Evolutionary conservation across 305 asterid genomes (phyloP).

Genomic region (Solanum hybrid): DNA sequence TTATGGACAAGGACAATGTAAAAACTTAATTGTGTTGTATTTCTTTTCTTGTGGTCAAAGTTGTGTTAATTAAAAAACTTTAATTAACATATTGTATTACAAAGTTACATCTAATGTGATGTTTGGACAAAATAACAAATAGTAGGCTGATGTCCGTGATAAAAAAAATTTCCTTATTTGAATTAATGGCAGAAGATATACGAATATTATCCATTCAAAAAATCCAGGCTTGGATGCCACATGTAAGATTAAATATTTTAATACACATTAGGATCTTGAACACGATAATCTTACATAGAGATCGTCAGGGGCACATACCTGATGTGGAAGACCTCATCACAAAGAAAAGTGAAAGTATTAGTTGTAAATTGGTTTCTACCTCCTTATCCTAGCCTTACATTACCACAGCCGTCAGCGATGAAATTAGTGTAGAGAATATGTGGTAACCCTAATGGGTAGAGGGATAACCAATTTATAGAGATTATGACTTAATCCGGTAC

Average conservation of each 20-base stretch:
- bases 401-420: background rate
- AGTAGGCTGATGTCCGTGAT: background rate
- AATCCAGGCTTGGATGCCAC: background rate
- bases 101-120: background rate
- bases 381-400: background rate
- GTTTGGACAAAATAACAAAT: background rate
- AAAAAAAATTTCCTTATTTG: background rate
- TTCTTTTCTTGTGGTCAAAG: background rate
- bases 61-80: background rate
- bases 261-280: no score
- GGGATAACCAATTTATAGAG: background rate
- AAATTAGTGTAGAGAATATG: background rate
- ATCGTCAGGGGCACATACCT: no score
- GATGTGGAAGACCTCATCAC: no score
- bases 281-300: no score
- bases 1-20: background rate
- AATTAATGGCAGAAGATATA: background rate
- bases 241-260: no score
- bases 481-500: background rate
- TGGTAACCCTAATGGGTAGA: background rate
- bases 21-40: background rate
- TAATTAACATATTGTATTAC: background rate
- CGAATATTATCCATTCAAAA: background rate
- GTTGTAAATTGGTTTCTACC: no score
- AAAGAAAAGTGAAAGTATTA: background rate